Evolutionary conservation across 2,329 filamentous ascomycete genomes (phyloP).

Genomic region (Leptodontidium sp.): DNA sequence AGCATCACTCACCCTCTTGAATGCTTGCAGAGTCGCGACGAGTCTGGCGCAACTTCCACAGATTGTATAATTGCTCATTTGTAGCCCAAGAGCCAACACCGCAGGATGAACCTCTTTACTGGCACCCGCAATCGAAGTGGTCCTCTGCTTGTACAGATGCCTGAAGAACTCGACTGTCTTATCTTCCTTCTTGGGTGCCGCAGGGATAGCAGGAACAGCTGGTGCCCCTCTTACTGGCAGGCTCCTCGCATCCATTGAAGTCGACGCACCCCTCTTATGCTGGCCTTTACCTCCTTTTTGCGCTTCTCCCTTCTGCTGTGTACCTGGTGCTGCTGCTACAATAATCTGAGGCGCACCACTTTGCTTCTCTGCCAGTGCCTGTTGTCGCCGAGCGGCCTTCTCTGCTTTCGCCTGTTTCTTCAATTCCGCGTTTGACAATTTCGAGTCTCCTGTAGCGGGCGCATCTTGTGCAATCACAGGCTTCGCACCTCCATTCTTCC

Average conservation of each 20-base stretch:
- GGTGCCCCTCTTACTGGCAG: constrained; percentile 41
- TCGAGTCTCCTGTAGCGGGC: constrained; percentile 40
- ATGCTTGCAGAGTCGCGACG: constrained; percentile 86
- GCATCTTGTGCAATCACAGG: constrained; percentile 25
- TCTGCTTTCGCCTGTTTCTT: constrained; percentile 93
- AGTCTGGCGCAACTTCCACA: constrained; percentile 90
- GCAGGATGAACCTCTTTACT: constrained; percentile 83
- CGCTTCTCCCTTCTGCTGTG: constrained; percentile 70
- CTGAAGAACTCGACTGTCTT: constrained; percentile 81
- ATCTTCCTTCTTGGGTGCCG: constrained; percentile 64
- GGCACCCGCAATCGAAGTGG: constrained; percentile 65
- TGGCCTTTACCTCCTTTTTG: constrained; percentile 50
- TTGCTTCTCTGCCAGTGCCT: constrained; percentile 64
- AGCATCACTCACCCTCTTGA: constrained; percentile 74
- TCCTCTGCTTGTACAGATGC: constrained; percentile 81
- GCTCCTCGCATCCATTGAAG: constrained; percentile 42
- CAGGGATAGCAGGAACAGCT: constrained; percentile 47
- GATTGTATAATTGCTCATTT: constrained; percentile 82
- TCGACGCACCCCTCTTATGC: constrained; percentile 46
- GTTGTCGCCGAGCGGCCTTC: constrained; percentile 85
- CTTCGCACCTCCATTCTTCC: constrained; percentile 23
- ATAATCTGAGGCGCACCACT: constrained; percentile 21
- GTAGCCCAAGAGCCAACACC: constrained; percentile 84
- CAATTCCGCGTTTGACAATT: constrained; percentile 64
- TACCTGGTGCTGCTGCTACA: constrained; percentile 32